Evolutionary conservation across 768 basidiomycete genomes (phyloP), one percentile per base, ranked within the genome.

Genomic region (Pulveroboletus sp.): DNA sequence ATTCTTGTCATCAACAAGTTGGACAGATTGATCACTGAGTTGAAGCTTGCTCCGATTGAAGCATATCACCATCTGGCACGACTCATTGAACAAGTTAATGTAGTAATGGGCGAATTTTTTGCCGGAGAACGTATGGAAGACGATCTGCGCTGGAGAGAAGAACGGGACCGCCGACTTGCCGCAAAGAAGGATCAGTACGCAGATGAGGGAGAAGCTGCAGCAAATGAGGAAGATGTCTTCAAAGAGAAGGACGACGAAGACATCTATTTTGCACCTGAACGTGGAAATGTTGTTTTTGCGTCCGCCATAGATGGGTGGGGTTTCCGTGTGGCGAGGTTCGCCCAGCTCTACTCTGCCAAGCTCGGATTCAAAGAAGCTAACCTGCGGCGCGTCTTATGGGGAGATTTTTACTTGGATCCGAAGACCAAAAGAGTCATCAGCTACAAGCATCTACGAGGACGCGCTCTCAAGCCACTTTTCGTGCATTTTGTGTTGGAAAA

Each of bases 221-320:
- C 77, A 17, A 77, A 87, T 45, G 81, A 84, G 31, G 69, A 67
- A 1, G 81, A 84, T 20, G 80, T 81, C 40, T 98, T 90, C 66
- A 84, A 93, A 60, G 97, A 99, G 69, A 92, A 91, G 64, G 94
- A 98, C 61, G 97, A 98, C 59, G 94, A 95, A 65, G 92, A 94
- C 66, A 85, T 98, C 46, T 98, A 98, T 69, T 98, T 99, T 58
- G 90, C 93, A 0, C 97, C 97, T 0, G 91, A 94, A 62, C 80
- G 82, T 43, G 97, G 97, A 17, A 98, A 97, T 63, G 97, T 99
- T 37, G 78, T 98, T 27, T 99, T 99, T 63, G 90, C 94, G 1
- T 93, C 89, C 25, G 97, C 95, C 4, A 82, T 97, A 47, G 93
- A 97, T 56, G 94, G 95, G 5, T 98, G 95, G 95, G 97, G 94